A percentile compares a stretch with the other conserved stretches of the same genome.
These are phyloP conservation scores for Scutellaria baicalensis DNA, from an alignment of 257 asterid species.

Conservation along the genomic window DNA sequence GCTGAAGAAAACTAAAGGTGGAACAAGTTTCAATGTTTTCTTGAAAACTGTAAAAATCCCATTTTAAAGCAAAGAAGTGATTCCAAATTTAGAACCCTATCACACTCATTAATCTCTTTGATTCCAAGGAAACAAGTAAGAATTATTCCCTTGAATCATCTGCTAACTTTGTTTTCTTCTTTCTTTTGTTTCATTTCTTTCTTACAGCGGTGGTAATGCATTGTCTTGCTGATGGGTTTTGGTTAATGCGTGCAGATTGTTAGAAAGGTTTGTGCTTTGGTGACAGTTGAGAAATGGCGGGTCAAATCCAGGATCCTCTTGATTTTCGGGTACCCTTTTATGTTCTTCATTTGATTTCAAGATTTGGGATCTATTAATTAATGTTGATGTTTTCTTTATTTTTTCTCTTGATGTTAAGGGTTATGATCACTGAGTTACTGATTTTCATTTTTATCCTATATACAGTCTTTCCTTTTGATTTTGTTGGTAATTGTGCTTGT, in stretches of 20 bases:
- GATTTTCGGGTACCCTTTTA: slow-evolving; percentile 43
- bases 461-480: background rate
- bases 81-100: slow-evolving; percentile 7
- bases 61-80: slow-evolving; percentile 48
- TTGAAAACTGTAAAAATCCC: slow-evolving; percentile 14
- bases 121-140: background rate
- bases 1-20: background rate
- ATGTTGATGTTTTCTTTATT: background rate
- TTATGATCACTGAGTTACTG: background rate
- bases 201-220: background rate
- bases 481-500: background rate
- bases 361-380: background rate
- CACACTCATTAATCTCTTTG: background rate
- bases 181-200: background rate
- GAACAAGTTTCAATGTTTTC: background rate
- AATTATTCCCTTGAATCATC: background rate
- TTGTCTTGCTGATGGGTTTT: slow-evolving; percentile 14
- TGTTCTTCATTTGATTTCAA: background rate
- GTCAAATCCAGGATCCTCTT: slow-evolving; percentile 54
- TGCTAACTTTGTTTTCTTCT: background rate
- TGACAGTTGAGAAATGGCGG: slow-evolving; percentile 34
- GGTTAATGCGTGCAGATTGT: slow-evolving; percentile 10
- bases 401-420: background rate
- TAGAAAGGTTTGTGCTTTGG: slow-evolving; percentile 7
- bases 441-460: background rate